Conservation (phyloP, 768 basidiomycete species). For the Podaxis sp. region DNA sequence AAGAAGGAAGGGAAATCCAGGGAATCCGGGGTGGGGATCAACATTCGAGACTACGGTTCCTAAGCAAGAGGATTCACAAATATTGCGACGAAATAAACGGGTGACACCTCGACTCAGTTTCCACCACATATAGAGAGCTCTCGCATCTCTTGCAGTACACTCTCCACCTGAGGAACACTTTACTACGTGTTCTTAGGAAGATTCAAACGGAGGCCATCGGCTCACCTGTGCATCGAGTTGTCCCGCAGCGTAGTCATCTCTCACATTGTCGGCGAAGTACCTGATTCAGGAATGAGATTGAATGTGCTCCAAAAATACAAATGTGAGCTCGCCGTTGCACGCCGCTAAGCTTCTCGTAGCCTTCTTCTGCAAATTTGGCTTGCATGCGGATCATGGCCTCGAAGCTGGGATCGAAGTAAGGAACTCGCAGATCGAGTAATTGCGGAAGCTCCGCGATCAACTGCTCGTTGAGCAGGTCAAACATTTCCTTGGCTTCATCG, state of each 20-base stretch:
- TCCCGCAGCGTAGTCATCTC: slow-evolving; percentile 97
- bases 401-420: slow-evolving; percentile 97
- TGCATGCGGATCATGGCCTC: slow-evolving; percentile 99
- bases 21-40: not conserved
- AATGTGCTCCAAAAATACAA: not conserved
- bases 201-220: not conserved
- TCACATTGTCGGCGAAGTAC: slow-evolving; percentile 84
- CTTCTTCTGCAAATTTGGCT: slow-evolving; percentile 95
- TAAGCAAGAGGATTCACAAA: not conserved
- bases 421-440: slow-evolving; percentile 90
- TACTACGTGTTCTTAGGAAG: not conserved
- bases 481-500: slow-evolving; percentile 93
- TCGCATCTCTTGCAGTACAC: slow-evolving; percentile 94
- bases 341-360: slow-evolving; percentile 93
- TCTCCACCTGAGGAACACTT: slow-evolving; percentile 65
- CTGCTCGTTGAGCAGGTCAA: slow-evolving; percentile 89
- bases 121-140: slow-evolving; percentile 92
- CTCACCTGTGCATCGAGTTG: slow-evolving; percentile 89
- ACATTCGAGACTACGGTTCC: not conserved
- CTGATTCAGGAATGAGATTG: slow-evolving; percentile 30
- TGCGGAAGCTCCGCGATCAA: slow-evolving; percentile 89
- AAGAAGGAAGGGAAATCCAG: not conserved
- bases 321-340: slow-evolving; percentile 70
- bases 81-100: slow-evolving; percentile 9
- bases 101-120: slow-evolving; percentile 21